Base-by-base conservation (phyloP, 2,329 filamentous ascomycete genomes). In the Orbilia brochopaga region DNA sequence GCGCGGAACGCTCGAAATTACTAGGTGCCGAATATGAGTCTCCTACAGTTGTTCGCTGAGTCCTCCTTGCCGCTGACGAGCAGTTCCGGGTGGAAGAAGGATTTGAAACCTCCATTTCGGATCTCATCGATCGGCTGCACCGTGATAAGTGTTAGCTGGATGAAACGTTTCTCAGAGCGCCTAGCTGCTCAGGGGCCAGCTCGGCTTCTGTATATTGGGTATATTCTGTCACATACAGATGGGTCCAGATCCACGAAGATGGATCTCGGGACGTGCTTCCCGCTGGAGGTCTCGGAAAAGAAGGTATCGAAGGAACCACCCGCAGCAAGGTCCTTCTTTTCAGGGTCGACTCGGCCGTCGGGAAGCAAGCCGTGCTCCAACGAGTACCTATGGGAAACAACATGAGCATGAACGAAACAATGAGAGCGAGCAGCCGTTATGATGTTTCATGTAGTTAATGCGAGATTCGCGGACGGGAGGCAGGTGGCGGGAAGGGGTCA, bases 21-120 rank as follows among this genome's bases (percentile, higher is more conserved):
- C 23, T 40, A 27, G 46, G 8, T 15, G 5, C 13, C 13, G 15
- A 11, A 51, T 78, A 73, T 77, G 75, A 54, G 42, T 54, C 42
- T 56, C 81, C 59, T 79, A 85, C 83, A 88, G 80, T 88, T 88
- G 79, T 88, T 88, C 76, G 86, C 86, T 69, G 86, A 86, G 80
- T 88, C 86, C 78, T 88, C 86, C 80, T 88, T 88, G 76, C 86
- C 86, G 78, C 84, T 87, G 76, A 88, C 85, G 80, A 88, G 81
- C 75, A 86, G 80, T 78, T 88, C 86, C 19, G 86, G 86, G 78
- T 88, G 86, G 80, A 87, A 88, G 59, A 88, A 82, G 75, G 85
- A 82, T 75, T 85, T 83, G 80, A 87, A 88, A 75, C 80, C 75
- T 75, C 86, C 86, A 70, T 84, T 87, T 72, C 86, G 84, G 79